Base-by-base conservation (phyloP, 2,329 filamentous ascomycete species). In the Calcarisporium arbuscula region DNA sequence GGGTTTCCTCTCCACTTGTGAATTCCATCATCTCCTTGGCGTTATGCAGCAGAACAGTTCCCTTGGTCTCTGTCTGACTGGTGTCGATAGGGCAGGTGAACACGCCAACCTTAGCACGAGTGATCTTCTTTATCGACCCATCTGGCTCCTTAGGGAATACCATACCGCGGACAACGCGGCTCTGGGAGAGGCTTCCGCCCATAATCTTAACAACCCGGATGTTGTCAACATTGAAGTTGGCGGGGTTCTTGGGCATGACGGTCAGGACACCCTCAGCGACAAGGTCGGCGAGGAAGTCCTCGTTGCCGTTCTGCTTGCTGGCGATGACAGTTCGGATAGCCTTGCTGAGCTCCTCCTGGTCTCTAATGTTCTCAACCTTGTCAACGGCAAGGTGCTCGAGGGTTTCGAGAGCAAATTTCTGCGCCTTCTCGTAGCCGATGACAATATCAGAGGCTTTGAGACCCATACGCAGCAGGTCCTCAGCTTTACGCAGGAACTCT, bases 121-220 rank as follows among this genome's bases (percentile, higher is more conserved):
- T 72, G 20, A 83, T 89, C 70, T 94, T 94, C 74, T 95, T 96
- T 59, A 95, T 69, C 12, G 74, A 74, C 50, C 90, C 89, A 56
- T 95, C 83, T n/a, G 92, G 92, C 64, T 95, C 85, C 57, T 94
- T 84, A 52, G 87, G 82, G 58, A 98, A 96, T 34, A 98, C 94
- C 92, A 98, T 98, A 47, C 92, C 92, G 72, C 85, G 94, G 41
- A 98, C 83, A 11, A 98, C 90, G 47, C 79, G 81, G 61, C 88
- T 95, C 68, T 98, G 89, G 54, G 94, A 86, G 56, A 98, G 69
- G 58, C 84, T 88, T 46, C 92, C 90, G 51, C 92, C 92, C 90
- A 98, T 96, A 54, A 98, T 98, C 76, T 98, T 98, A 52, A 98
- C 94, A 39, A 98, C 94, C 41, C 92, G 85, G 52, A 98, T 82